Evolutionary conservation across 1,284 basidiomycete genomes (phyloP).

Genomic region (Trichosporon faecale): DNA sequence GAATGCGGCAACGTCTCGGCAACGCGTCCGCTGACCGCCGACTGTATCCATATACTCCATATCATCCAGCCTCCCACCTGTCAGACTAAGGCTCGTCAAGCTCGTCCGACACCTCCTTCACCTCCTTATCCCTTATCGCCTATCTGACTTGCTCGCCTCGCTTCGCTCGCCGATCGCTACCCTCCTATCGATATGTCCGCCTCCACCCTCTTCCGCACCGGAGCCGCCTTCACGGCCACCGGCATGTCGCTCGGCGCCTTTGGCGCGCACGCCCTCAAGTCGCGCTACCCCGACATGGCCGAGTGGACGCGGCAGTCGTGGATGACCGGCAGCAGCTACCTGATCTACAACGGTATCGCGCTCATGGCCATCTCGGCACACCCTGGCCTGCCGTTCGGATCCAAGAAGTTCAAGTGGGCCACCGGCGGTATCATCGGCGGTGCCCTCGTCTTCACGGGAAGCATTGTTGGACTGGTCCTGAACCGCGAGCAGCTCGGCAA

Average conservation of each 20-base stretch:
- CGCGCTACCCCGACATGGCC: slow-evolving; percentile 43
- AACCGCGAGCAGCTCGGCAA: slow-evolving; percentile 60
- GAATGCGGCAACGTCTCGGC: background rate
- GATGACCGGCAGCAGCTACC: slow-evolving; percentile 46
- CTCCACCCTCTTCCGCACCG: slow-evolving; percentile 31
- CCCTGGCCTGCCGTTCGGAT: slow-evolving; percentile 59
- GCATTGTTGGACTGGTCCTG: slow-evolving; percentile 65
- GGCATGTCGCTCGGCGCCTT: slow-evolving; percentile 51
- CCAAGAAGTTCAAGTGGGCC: slow-evolving; percentile 60
- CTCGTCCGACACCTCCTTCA: too few relatives aligned
- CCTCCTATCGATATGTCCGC: slow-evolving; percentile 17
- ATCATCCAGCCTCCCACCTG: too few relatives aligned
- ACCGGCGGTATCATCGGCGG: slow-evolving; percentile 67
- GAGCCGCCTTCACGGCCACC: slow-evolving; percentile 44
- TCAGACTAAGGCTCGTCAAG: background rate
- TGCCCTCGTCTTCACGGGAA: slow-evolving; percentile 65
- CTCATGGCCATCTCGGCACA: slow-evolving; percentile 69
- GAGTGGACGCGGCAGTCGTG: slow-evolving; percentile 40
- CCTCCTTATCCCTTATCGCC: too few relatives aligned
- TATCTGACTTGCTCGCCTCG: background rate
- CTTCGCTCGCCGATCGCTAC: background rate
- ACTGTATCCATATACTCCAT: background rate
- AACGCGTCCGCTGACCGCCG: background rate
- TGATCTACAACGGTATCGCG: slow-evolving; percentile 71
- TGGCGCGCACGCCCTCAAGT: slow-evolving; percentile 48